Conservation (phyloP, 305 asterid genomes). For the Solanum hybrid region DNA sequence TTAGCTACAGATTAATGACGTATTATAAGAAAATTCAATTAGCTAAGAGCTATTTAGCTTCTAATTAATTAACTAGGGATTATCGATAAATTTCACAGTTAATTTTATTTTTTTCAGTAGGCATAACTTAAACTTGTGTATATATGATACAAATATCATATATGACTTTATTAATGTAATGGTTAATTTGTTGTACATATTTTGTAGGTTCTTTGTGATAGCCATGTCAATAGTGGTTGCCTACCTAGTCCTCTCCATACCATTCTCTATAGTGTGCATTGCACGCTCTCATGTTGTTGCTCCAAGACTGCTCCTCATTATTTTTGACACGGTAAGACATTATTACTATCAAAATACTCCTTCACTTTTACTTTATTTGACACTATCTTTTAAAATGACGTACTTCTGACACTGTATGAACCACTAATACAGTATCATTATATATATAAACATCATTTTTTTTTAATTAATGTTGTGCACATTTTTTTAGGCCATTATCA, state of each 20-base stretch:
- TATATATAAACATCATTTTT: not conserved
- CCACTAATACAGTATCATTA: not conserved
- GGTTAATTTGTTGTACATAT: not conserved
- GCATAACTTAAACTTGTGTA: not conserved
- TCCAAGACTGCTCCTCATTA: constrained; percentile 55
- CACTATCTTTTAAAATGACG: not conserved
- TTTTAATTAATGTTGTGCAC: not conserved
- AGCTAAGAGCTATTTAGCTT: not conserved
- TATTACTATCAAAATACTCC: not conserved
- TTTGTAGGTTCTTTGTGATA: constrained; percentile 58
- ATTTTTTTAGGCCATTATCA: constrained; percentile 29
- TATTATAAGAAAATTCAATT: too few relatives aligned
- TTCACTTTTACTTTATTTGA: not conserved
- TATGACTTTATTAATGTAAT: not conserved
- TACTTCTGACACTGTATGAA: not conserved
- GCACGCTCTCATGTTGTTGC: constrained; percentile 51
- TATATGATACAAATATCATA: not conserved
- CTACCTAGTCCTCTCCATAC: constrained; percentile 58
- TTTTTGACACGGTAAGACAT: constrained; percentile 52
- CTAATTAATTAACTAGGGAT: too few relatives aligned
- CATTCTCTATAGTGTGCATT: constrained; percentile 72
- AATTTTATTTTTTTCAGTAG: too few relatives aligned
- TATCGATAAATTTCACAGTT: not conserved
- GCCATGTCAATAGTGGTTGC: constrained; percentile 54
- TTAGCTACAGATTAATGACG: too few relatives aligned